These are phyloP conservation scores for Paraphoma sp. DNA, from an alignment of 2,329 filamentous ascomycete genomes.

Conservation along the genomic window DNA sequence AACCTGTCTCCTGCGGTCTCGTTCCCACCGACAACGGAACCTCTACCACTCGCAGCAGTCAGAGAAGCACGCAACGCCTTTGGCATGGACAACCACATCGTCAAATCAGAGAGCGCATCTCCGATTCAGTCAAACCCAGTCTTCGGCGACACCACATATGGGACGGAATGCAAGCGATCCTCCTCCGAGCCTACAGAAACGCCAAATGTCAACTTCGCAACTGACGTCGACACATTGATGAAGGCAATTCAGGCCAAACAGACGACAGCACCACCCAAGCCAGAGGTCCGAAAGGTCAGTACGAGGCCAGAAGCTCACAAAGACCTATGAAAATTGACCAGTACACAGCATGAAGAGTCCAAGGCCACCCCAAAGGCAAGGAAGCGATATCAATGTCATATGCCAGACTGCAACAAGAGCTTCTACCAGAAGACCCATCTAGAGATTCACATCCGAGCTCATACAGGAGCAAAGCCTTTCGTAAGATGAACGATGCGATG, in stretches of 20 bases:
- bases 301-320: background rate
- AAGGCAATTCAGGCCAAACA: slow-evolving; percentile 79
- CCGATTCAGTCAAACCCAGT: slow-evolving; percentile 51
- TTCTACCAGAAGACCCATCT: slow-evolving; percentile 94
- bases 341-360: slow-evolving; percentile 26
- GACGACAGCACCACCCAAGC: slow-evolving; percentile 45
- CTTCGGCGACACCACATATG: slow-evolving; percentile 43
- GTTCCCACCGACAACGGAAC: slow-evolving; percentile 27
- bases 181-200: slow-evolving; percentile 51
- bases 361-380: slow-evolving; percentile 52
- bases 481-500: slow-evolving; percentile 58
- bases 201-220: slow-evolving; percentile 71
- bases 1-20: slow-evolving; percentile 34
- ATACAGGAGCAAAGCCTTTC: slow-evolving; percentile 90
- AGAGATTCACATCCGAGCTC: slow-evolving; percentile 85
- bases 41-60: slow-evolving; percentile 34
- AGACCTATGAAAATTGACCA: slow-evolving; percentile 1
- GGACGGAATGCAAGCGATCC: slow-evolving; percentile 53
- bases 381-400: slow-evolving; percentile 76
- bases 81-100: slow-evolving; percentile 36
- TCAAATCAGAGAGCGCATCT: slow-evolving; percentile 54
- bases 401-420: slow-evolving; percentile 77
- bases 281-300: slow-evolving; percentile 41
- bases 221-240: slow-evolving; percentile 87
- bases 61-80: slow-evolving; percentile 39